Evolutionary conservation across 257 asterid species (phyloP).

Genomic region (Solanum ossicruentum): DNA sequence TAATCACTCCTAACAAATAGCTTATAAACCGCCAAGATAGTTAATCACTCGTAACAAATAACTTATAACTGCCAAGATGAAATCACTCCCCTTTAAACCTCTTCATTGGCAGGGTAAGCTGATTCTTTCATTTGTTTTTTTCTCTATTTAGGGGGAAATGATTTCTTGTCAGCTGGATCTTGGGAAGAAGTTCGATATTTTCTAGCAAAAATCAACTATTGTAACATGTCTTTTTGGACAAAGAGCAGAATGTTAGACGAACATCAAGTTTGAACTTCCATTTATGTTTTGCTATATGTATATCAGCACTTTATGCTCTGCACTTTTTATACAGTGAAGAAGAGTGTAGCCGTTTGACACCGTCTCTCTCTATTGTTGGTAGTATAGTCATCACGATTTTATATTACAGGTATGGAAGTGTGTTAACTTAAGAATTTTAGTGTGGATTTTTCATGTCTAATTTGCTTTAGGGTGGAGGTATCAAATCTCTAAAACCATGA

Average conservation of each 20-base stretch:
- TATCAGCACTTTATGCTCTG: neutral
- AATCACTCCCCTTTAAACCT: neutral
- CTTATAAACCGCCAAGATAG: neutral
- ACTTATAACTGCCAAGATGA: neutral
- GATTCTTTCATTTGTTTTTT: neutral
- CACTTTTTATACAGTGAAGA: neutral
- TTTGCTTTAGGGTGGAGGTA: neutral
- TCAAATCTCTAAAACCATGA: neutral
- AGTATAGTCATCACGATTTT: neutral
- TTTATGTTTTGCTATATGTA: neutral
- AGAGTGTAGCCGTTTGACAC: neutral
- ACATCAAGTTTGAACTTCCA: neutral
- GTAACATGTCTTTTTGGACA: neutral
- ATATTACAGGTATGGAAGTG: neutral
- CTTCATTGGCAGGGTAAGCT: neutral
- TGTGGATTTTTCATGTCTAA: neutral
- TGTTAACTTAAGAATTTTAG: neutral
- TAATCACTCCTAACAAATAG: neutral
- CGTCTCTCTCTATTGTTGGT: neutral
- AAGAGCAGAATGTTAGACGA: neutral
- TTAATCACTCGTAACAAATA: neutral
- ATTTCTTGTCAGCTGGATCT: neutral
- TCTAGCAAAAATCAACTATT: neutral
- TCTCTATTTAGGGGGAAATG: neutral
- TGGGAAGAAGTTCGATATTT: neutral